Percentiles rank a stretch among this genome's conserved stretches.
These are phyloP conservation scores for Cercospora sp. DNA, from an alignment of 2,329 filamentous ascomycete species.

Conservation along the genomic window DNA sequence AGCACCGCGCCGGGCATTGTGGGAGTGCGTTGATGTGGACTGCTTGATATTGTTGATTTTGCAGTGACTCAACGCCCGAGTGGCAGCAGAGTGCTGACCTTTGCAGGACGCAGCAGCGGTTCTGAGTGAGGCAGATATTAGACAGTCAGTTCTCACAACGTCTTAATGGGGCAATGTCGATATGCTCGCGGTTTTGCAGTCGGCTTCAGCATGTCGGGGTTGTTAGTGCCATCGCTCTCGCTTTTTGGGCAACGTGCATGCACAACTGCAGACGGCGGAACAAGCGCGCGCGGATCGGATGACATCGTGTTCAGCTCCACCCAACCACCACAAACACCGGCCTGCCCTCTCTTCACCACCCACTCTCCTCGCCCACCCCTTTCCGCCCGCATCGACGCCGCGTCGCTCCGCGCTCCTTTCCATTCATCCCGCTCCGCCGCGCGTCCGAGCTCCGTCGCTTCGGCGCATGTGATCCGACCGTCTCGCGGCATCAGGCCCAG, in stretches of 20 bases:
- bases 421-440: not conserved
- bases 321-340: slow-evolving; percentile 1
- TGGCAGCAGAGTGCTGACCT: not conserved
- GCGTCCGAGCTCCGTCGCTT: not conserved
- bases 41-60: slow-evolving; percentile 7
- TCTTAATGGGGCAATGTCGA: not conserved
- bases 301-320: slow-evolving; percentile 11
- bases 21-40: not conserved
- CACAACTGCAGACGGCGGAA: not conserved
- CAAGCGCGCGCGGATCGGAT: slow-evolving; percentile 2
- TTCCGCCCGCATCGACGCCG: not conserved
- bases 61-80: not conserved
- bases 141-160: not conserved
- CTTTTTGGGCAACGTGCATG: not conserved
- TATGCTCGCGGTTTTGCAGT: not conserved
- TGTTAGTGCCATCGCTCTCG: slow-evolving; percentile 5
- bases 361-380: not conserved
- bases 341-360: not conserved
- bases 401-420: not conserved
- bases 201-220: not conserved
- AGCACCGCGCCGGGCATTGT: slow-evolving; percentile 60
- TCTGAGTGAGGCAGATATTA: no score
- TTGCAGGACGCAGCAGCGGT: not conserved
- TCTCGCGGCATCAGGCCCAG: not conserved
- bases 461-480: not conserved